Evolutionary conservation across 1,139 yeast genomes (phyloP), one percentile per base, ranked within the genome.

Genomic region (Citeromyces siamensis): DNA sequence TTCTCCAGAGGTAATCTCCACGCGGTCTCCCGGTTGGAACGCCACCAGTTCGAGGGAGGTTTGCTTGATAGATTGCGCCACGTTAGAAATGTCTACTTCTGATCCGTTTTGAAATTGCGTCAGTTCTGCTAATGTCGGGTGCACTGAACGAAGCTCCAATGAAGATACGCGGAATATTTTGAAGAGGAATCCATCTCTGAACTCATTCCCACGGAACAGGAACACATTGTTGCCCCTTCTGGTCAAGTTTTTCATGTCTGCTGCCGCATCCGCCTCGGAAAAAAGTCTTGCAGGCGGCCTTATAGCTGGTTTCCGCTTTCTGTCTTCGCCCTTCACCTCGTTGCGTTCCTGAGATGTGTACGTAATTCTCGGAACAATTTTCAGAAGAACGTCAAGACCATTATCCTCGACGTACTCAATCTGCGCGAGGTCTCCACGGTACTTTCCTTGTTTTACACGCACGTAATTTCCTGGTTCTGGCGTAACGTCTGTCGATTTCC

Each of bases 1-100:
- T 60, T 90, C 98, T 53, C 98, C 98, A 46, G 78, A 75, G 41
- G 82, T 70, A 35, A 90, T 81, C 58, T 88, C 95, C 37, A 90
- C 96, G 51, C 83, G 74, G 54, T 90, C 98, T 46, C 95, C 97
- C 3, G 94, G 85, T 56, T 85, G 95, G 64, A 88, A 90, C 6
- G 70, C 63, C 19, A 77, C 66, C 18, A 66, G 62, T 17, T 68
- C 64, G 16, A 75, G 68, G 36, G 68, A 64, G 28, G 80, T 68
- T 41, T 73, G 74, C 52, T 82, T 83, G 49, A 90, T 66, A 14
- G 88, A 75, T 42, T 86, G 85, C 1, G 95, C 93, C 44, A 90
- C 75, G 1, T 88, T 75, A 3, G 85, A 75, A 42, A 90, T 65
- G 55, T 90, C 97, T 46, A 90, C 71, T 13, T 22, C 32, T 42